Conservation (phyloP, 2,329 filamentous ascomycete genomes). For the Aspergillus floridensis region DNA sequence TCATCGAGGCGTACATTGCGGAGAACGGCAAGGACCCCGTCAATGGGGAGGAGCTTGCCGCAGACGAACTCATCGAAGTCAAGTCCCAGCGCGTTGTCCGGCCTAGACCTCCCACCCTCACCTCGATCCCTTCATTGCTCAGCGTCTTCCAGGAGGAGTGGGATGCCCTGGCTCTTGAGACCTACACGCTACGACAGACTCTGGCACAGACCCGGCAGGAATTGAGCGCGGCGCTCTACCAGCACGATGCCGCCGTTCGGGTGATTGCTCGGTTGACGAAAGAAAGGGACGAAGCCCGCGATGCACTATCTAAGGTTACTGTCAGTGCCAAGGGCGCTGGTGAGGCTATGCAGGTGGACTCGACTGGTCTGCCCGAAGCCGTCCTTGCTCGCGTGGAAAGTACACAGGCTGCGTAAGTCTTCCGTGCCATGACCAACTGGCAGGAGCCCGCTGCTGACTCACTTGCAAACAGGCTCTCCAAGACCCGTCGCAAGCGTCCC, state of each 20-base stretch:
- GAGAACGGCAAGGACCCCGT: constrained; percentile 92
- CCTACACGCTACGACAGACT: constrained; percentile 86
- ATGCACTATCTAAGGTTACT: constrained; percentile 81
- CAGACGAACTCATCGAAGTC: constrained; percentile 83
- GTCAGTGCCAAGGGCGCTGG: constrained; percentile 62
- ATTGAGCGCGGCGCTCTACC: constrained; percentile 88
- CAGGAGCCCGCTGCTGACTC: constrained; percentile 15
- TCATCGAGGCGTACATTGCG: constrained; percentile 91
- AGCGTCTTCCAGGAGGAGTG: constrained; percentile 97
- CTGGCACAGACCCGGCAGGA: constrained; percentile 88
- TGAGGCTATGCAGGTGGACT: constrained; percentile 92
- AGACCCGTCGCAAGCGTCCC: constrained; percentile 83
- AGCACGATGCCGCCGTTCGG: constrained; percentile 93
- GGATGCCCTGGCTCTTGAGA: constrained; percentile 89
- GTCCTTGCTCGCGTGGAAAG: constrained; percentile 72
- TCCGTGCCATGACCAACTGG: background rate
- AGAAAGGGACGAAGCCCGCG: constrained; percentile 88
- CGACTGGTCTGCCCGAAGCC: constrained; percentile 68
- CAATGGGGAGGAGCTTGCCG: constrained; percentile 77
- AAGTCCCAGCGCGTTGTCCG: constrained; percentile 80
- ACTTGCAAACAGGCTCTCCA: constrained; percentile 64
- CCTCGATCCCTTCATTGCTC: constrained; percentile 91
- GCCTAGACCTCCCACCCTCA: constrained; percentile 87
- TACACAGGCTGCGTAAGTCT: constrained; percentile 72
- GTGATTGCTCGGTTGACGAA: constrained; percentile 89